Percentiles rank a stretch among this genome's conserved stretches.
Evolutionary conservation across 2,329 filamentous ascomycete genomes (phyloP).

Genomic region (Trichophyton mentagrophytes): DNA sequence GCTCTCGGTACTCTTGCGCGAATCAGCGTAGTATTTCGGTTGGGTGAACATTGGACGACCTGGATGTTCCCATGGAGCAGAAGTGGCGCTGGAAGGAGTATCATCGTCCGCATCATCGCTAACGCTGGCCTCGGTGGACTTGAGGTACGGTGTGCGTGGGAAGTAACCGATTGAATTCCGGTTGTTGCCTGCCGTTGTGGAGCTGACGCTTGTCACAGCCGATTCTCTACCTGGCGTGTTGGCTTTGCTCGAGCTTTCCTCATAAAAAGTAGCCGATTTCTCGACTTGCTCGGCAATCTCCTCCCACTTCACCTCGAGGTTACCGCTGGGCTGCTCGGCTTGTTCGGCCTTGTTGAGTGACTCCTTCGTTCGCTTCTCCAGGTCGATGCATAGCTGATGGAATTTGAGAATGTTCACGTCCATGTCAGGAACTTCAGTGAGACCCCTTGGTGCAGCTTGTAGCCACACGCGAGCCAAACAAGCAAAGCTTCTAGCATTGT

Average conservation of each 20-base stretch:
- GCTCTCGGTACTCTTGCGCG: constrained; percentile 31
- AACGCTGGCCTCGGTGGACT: constrained; percentile 25
- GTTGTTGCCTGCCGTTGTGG: constrained; percentile 22
- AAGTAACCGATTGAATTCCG: constrained; percentile 34
- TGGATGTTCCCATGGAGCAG: constrained; percentile 32
- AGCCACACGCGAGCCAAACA: constrained; percentile 56
- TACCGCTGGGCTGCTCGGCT: constrained; percentile 36
- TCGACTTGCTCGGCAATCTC: constrained; percentile 38
- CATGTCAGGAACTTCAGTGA: constrained; percentile 28
- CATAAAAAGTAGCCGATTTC: constrained; percentile 29
- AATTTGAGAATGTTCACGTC: constrained; percentile 31
- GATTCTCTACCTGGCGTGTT: constrained; percentile 27
- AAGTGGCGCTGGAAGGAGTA: constrained; percentile 34
- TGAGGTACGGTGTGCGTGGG: constrained; percentile 25
- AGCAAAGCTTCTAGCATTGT: constrained; percentile 74
- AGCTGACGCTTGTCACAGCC: constrained; percentile 17
- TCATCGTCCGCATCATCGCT: constrained; percentile 30
- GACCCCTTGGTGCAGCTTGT: constrained; percentile 27
- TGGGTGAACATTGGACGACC: constrained; percentile 29
- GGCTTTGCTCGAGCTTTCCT: constrained; percentile 28
- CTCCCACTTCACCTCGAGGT: constrained; percentile 38
- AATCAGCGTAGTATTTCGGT: constrained; percentile 30
- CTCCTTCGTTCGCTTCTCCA: constrained; percentile 34
- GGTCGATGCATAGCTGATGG: constrained; percentile 31
- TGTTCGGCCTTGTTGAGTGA: constrained; percentile 36